Evolutionary conservation across 768 basidiomycete species (phyloP), one percentile per base, ranked within the genome.

Genomic region (Favolaschia claudopus): DNA sequence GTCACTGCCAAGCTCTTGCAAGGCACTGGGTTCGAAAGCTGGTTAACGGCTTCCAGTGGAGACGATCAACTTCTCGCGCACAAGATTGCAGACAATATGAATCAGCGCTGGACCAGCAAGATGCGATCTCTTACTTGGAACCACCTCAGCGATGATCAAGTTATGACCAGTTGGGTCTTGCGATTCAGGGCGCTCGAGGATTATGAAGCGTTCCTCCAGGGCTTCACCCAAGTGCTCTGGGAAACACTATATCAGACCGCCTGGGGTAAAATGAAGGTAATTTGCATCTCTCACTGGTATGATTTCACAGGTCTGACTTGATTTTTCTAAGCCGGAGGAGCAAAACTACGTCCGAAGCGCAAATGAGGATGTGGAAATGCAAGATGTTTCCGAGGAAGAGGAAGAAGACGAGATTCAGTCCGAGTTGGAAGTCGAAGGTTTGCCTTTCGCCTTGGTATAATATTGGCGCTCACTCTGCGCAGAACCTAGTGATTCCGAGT

Each of bases 121-220:
- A 82, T 86, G 70, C 70, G 73, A 43, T 91, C 95, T 4, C 82
- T 98, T 67, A 96, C 95, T 28, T 99, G 97, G 92, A 96, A 95
- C 64, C 81, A 93, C 70, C 70, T 83, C 37, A 79, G 79, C 36
- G 81, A 80, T n/a, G 73, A 77, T 28, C 80, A 81, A 27, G 74
- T 74, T 22, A 82, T 86, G 62, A 85, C 81, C 65, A 92, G 93
- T 52, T 99, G 95, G 94, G 86, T 93, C 22, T 82, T 98, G 60
- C 82, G 86, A 55, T 95, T 97, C 67, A 63, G 69, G 4, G 72
- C 76, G 15, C 64, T 78, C 50, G 86, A 87, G 22, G 79, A 78
- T 12, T 96, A 89, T 67, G 71, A 77, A 19, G 70, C 65, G 6
- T 89, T 93, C 73, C 80, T 88, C 64, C 74, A 77, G 29, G 77